A percentile compares a stretch with the other conserved stretches of the same genome.
These are phyloP conservation scores for Evernia prunastri DNA, from an alignment of 495 filamentous ascomycete species.

Conservation along the genomic window DNA sequence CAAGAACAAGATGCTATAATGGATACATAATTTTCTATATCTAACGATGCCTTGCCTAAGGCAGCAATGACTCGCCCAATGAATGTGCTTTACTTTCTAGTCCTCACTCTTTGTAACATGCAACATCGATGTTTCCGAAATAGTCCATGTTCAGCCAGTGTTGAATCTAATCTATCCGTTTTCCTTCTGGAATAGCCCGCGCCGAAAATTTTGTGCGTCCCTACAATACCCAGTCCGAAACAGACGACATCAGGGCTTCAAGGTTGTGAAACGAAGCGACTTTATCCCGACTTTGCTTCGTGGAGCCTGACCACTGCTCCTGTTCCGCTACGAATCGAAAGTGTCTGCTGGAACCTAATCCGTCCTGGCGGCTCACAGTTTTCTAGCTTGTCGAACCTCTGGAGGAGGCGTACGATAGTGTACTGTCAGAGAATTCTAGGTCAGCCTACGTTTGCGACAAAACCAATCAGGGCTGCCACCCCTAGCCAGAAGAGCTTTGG, in stretches of 20 bases:
- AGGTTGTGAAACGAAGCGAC: background rate
- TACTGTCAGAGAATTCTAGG: slow-evolving; percentile 21
- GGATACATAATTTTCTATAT: too few relatives aligned
- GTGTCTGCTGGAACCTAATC: slow-evolving; percentile 2
- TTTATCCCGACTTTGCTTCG: background rate
- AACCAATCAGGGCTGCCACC: too few relatives aligned
- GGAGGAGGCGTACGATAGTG: slow-evolving; percentile 39
- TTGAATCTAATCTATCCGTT: too few relatives aligned
- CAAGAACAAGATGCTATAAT: too few relatives aligned
- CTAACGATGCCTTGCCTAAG: too few relatives aligned
- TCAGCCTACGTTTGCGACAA: background rate
- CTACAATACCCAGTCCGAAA: background rate
- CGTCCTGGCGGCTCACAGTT: slow-evolving; percentile 15
- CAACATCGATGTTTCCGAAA: too few relatives aligned
- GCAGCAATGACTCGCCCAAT: too few relatives aligned
- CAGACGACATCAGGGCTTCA: background rate
- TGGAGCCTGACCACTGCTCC: slow-evolving; percentile 10
- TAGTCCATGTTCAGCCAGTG: too few relatives aligned
- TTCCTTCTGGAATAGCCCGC: too few relatives aligned
- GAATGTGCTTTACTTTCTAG: too few relatives aligned
- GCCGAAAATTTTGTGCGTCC: too few relatives aligned
- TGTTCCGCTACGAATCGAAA: slow-evolving; percentile 11
- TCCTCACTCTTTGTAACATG: too few relatives aligned
- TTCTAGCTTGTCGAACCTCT: slow-evolving; percentile 39
- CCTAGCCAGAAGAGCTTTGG: background rate